Conservation (phyloP, 2,329 filamentous ascomycete genomes). For the Aspergillus piperis region DNA sequence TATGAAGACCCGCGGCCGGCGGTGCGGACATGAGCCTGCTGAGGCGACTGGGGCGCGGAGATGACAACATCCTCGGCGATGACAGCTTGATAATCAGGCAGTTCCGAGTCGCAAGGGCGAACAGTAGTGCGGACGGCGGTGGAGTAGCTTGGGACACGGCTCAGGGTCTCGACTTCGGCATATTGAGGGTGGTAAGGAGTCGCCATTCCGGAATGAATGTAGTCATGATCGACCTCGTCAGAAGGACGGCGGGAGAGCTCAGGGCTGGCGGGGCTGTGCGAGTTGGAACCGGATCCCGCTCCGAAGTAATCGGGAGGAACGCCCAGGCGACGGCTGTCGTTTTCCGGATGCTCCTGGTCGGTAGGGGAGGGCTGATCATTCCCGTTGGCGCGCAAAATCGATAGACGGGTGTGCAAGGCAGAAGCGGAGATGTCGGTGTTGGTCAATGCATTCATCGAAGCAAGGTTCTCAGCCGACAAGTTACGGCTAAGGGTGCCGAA, state of each 20-base stretch:
- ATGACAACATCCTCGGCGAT: slow-evolving; percentile 31
- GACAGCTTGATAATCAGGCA: slow-evolving; percentile 69
- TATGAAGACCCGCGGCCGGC: slow-evolving; percentile 37
- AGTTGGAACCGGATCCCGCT: slow-evolving; percentile 33
- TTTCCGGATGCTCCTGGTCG: slow-evolving; percentile 27
- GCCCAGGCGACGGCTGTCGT: slow-evolving; percentile 25
- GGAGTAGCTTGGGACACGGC: slow-evolving; percentile 74
- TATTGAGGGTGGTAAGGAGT: slow-evolving; percentile 47
- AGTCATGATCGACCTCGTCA: slow-evolving; percentile 51
- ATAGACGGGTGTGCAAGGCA: slow-evolving; percentile 70
- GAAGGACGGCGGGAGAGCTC: slow-evolving; percentile 49
- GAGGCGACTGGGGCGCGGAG: slow-evolving; percentile 38
- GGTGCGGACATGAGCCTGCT: slow-evolving; percentile 42
- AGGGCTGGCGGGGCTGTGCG: slow-evolving; percentile 35
- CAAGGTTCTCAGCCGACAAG: slow-evolving; percentile 79
- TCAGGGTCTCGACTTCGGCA: slow-evolving; percentile 64
- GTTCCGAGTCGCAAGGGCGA: slow-evolving; percentile 52
- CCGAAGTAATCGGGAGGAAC: slow-evolving; percentile 37
- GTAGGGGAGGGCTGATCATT: slow-evolving; percentile 24
- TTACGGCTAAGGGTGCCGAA: slow-evolving; percentile 68
- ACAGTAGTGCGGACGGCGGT: slow-evolving; percentile 70
- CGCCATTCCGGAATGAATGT: slow-evolving; percentile 40
- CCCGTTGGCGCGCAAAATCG: slow-evolving; percentile 50
- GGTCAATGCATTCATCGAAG: slow-evolving; percentile 55
- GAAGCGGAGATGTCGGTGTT: slow-evolving; percentile 60